These are phyloP conservation scores for Diaporthe longicolla DNA, from an alignment of 2,329 filamentous ascomycete species.

Conservation along the genomic window DNA sequence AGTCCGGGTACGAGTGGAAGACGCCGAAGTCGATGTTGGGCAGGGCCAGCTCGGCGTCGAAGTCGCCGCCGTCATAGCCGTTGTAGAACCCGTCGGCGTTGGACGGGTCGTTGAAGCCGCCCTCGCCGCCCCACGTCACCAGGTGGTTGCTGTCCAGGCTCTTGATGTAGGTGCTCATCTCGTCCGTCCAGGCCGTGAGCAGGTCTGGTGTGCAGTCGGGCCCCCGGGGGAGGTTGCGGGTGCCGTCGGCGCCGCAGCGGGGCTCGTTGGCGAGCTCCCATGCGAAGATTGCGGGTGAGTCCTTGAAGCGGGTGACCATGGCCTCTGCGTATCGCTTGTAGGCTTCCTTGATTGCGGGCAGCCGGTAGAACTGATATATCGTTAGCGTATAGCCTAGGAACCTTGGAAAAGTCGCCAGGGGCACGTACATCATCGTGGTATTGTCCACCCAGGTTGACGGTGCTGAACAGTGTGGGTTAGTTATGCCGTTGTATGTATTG, in stretches of 20 bases:
- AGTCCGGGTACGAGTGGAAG: slow-evolving; percentile 70
- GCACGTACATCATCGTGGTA: slow-evolving; percentile 64
- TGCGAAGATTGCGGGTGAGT: slow-evolving; percentile 72
- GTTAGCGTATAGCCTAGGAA: neutral
- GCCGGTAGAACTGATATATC: slow-evolving; percentile 59
- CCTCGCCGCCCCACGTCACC: slow-evolving; percentile 71
- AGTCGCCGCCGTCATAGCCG: slow-evolving; percentile 66
- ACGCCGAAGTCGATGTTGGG: slow-evolving; percentile 67
- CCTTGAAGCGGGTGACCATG: slow-evolving; percentile 71
- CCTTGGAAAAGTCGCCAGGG: neutral
- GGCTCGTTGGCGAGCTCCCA: slow-evolving; percentile 79
- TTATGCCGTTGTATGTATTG: neutral
- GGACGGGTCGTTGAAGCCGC: slow-evolving; percentile 64
- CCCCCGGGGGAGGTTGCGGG: slow-evolving; percentile 61
- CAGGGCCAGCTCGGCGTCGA: slow-evolving; percentile 64
- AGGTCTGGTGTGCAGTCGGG: slow-evolving; percentile 57
- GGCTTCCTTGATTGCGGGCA: slow-evolving; percentile 64
- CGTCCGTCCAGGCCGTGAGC: slow-evolving; percentile 64
- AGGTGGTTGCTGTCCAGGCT: slow-evolving; percentile 65
- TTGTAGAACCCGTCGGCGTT: slow-evolving; percentile 61
- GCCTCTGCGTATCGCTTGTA: slow-evolving; percentile 71
- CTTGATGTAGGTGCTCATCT: slow-evolving; percentile 70
- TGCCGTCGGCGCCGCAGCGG: slow-evolving; percentile 61
- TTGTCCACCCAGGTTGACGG: slow-evolving; percentile 46
- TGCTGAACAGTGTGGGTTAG: neutral